These are phyloP conservation scores for Manihot esculenta DNA, from an alignment of 441 rosid genomes.

Conservation along the genomic window DNA sequence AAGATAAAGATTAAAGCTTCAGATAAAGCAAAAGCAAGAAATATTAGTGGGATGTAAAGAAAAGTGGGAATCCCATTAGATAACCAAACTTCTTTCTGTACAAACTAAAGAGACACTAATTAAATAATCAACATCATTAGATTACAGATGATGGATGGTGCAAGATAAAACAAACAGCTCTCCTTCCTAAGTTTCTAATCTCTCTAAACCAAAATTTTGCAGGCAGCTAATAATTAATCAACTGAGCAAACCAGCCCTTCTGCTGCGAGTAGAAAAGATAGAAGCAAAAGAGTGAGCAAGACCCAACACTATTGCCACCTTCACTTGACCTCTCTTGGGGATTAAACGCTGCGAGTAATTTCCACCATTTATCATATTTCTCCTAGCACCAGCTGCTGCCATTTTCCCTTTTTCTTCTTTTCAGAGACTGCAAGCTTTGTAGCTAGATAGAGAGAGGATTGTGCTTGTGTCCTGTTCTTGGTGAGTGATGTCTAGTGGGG, in stretches of 20 bases:
- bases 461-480: not conserved
- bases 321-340: constrained; percentile 46
- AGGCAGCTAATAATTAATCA: not conserved
- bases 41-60: not conserved
- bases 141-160: not conserved
- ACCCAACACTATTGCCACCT: constrained; percentile 37
- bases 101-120: not conserved
- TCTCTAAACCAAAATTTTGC: not conserved
- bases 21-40: not conserved
- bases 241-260: not conserved
- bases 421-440: not conserved
- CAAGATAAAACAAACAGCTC: not conserved
- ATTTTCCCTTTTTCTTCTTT: not conserved
- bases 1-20: too few relatives aligned
- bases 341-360: constrained; percentile 26
- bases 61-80: not conserved
- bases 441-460: not conserved
- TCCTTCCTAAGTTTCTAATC: too few relatives aligned
- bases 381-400: constrained; percentile 13
- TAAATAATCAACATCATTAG: not conserved
- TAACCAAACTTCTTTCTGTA: not conserved
- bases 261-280: constrained; percentile 21
- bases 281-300: constrained; percentile 39
- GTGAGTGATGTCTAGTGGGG: not conserved
- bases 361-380: constrained; percentile 11